A percentile compares a stretch with the other conserved stretches of the same genome.
Evolutionary conservation across 352 stramenopile genomes (phyloP).

Genomic region (Pilasporangium apinafurcum): DNA sequence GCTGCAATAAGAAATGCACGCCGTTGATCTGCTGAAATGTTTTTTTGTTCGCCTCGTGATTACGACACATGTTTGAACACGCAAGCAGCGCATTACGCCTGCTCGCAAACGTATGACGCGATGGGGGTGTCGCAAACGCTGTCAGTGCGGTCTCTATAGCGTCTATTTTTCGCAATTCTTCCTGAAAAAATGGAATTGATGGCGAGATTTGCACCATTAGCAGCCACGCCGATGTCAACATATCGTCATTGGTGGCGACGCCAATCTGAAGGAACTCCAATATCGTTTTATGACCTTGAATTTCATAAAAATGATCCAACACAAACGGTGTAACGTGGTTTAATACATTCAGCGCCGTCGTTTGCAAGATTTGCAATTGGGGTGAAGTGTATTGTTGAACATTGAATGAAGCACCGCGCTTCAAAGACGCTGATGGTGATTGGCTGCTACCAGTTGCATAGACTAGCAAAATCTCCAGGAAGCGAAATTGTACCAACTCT

Average conservation of each 20-base stretch:
- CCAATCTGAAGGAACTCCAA: conserved; percentile 44
- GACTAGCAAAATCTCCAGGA: conserved; percentile 48
- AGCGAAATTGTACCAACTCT: conserved; percentile 63
- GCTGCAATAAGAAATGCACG: conserved; percentile 26
- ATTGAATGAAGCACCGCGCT: background rate
- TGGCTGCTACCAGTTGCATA: conserved; percentile 29
- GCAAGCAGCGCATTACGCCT: conserved; percentile 55
- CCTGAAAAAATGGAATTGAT: conserved; percentile 22
- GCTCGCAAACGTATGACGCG: conserved; percentile 49
- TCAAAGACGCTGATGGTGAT: conserved; percentile 1
- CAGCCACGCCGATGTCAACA: conserved; percentile 38
- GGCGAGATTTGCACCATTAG: conserved; percentile 44
- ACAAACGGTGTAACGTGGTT: conserved; percentile 45
- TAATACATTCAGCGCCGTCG: conserved; percentile 46
- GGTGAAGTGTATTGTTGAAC: conserved; percentile 28
- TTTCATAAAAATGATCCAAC: conserved; percentile 51
- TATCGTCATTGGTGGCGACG: conserved; percentile 22
- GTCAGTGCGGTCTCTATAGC: conserved; percentile 46
- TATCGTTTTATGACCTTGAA: conserved; percentile 35
- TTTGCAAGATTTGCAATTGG: conserved; percentile 52
- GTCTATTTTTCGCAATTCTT: conserved; percentile 32
- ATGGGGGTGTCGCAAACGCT: conserved; percentile 35
- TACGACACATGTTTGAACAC: conserved; percentile 49
- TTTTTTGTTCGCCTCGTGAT: conserved; percentile 37
- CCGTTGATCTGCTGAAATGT: conserved; percentile 47